Conservation (phyloP, 2,329 filamentous ascomycete genomes). For the Fusarium sp. region DNA sequence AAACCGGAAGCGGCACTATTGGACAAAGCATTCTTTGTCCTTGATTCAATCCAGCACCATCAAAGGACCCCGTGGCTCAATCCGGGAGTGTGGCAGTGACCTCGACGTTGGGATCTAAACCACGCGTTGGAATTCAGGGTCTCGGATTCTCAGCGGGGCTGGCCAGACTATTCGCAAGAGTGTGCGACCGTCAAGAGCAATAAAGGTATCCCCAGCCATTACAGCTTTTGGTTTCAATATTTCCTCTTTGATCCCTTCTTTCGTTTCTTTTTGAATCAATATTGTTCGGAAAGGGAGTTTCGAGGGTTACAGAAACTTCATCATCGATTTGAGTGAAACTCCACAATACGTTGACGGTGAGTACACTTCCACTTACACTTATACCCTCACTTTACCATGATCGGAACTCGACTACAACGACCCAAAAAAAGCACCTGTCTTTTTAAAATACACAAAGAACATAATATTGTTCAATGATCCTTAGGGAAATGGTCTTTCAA, state of each 20-base stretch:
- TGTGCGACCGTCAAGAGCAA: constrained; percentile 32
- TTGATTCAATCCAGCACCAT: constrained; percentile 19
- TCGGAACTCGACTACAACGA: constrained; percentile 18
- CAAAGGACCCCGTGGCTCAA: constrained; percentile 33
- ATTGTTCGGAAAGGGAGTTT: constrained; percentile 27
- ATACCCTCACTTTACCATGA: neutral
- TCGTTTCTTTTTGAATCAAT: constrained; percentile 32
- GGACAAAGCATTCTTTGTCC: constrained; percentile 39
- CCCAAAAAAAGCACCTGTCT: neutral
- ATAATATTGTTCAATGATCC: neutral
- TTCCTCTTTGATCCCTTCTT: constrained; percentile 29
- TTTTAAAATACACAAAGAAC: neutral
- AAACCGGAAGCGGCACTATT: constrained; percentile 36
- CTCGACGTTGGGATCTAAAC: constrained; percentile 30
- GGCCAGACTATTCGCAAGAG: constrained; percentile 27
- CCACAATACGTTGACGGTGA: constrained; percentile 24
- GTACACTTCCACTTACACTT: constrained; percentile 30
- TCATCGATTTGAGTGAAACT: constrained; percentile 12
- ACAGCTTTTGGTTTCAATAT: constrained; percentile 32
- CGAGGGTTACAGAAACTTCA: constrained; percentile 10
- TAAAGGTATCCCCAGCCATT: constrained; percentile 44
- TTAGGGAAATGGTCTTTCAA: neutral
- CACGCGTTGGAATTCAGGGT: constrained; percentile 46
- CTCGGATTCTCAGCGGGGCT: constrained; percentile 45
- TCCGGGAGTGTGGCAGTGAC: constrained; percentile 41